Percentiles rank a stretch among this genome's conserved stretches.
Conservation (phyloP, 2,329 filamentous ascomycete species). For the Diaporthe longicolla region DNA sequence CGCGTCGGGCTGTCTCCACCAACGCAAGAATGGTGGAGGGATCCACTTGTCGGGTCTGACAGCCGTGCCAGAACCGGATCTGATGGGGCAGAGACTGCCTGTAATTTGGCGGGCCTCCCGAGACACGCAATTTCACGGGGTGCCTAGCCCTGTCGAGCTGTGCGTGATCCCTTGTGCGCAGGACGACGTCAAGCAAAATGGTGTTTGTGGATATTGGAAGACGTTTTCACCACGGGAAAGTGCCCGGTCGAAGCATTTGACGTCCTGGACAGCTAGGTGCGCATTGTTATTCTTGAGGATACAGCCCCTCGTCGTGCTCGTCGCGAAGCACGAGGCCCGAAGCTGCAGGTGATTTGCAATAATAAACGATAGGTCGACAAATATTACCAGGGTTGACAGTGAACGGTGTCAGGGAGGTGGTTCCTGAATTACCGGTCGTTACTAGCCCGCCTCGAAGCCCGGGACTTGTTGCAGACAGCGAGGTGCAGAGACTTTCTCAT, state of each 20-base stretch:
- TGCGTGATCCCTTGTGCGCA: constrained; percentile 11
- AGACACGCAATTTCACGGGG: constrained; percentile 37
- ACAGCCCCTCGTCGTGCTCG: neutral
- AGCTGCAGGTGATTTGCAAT: constrained; percentile 15
- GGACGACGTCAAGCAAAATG: neutral
- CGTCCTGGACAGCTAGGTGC: neutral
- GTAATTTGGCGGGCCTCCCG: constrained; percentile 43
- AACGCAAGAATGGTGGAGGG: constrained; percentile 31
- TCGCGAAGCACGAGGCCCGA: constrained; percentile 16
- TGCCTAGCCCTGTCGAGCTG: constrained; percentile 18
- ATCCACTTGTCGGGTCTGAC: constrained; percentile 36
- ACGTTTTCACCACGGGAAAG: neutral
- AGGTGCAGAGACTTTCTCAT: constrained; percentile 16
- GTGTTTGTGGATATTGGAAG: neutral
- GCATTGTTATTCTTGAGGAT: neutral
- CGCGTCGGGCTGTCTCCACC: constrained; percentile 37
- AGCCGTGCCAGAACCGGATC: constrained; percentile 40
- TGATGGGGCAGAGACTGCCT: constrained; percentile 37
- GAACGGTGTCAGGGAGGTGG: constrained; percentile 27
- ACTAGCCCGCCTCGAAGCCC: constrained; percentile 36
- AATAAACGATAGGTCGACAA: constrained; percentile 28
- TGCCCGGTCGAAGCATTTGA: neutral
- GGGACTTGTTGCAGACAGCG: constrained; percentile 23
- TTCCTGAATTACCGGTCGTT: constrained; percentile 26
- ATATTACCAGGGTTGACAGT: constrained; percentile 33